These are phyloP conservation scores for Saprolegnia parasitica DNA, from an alignment of 352 stramenopile genomes.

Conservation along the genomic window DNA sequence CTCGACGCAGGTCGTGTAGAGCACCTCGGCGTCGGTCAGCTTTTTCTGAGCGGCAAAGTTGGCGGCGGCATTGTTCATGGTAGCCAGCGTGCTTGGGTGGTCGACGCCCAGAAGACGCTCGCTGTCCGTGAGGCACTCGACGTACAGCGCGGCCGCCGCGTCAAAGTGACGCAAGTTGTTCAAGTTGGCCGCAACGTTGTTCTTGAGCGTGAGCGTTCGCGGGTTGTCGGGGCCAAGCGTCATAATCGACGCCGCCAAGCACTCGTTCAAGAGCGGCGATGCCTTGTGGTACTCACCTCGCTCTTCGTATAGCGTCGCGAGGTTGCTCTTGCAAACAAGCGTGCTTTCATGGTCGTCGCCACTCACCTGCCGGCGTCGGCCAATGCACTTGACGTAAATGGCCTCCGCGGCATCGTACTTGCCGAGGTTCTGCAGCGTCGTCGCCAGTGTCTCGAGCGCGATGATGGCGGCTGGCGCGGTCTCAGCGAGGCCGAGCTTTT, in stretches of 20 bases:
- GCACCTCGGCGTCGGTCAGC: not conserved
- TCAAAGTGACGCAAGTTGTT: not conserved
- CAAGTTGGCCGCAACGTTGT: slow-evolving; percentile 3
- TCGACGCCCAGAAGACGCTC: not conserved
- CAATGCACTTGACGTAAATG: not conserved
- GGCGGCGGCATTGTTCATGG: not conserved
- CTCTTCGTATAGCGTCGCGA: not conserved
- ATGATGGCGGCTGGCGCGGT: not conserved
- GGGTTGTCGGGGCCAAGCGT: not conserved
- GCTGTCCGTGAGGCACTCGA: not conserved
- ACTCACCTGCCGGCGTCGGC: not conserved
- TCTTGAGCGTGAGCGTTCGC: slow-evolving; percentile 4
- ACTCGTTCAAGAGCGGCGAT: not conserved
- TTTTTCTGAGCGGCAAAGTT: not conserved
- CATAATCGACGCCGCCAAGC: not conserved
- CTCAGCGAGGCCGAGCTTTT: not conserved
- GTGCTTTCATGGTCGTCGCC: not conserved
- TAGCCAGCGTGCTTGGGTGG: not conserved
- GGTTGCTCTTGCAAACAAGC: not conserved
- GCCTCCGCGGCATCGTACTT: not conserved
- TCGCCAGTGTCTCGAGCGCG: not conserved
- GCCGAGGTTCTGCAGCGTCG: not conserved
- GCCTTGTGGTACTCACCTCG: not conserved
- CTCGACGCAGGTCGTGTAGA: not conserved
- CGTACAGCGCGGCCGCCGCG: not conserved